These are phyloP conservation scores for Talaromyces stipitatus DNA, from an alignment of 495 filamentous ascomycete species.

Conservation along the genomic window DNA sequence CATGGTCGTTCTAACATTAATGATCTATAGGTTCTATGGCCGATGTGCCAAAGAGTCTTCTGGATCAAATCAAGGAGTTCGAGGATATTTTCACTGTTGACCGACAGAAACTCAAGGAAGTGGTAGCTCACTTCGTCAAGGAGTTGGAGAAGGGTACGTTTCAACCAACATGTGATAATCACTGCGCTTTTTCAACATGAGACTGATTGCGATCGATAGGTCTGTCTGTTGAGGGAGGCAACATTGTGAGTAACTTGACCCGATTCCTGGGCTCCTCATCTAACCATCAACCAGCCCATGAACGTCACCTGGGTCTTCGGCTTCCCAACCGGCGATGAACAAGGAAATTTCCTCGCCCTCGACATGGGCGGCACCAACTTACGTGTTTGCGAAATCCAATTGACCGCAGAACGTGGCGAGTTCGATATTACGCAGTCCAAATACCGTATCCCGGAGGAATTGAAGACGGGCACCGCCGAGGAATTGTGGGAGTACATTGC, in stretches of 20 bases:
- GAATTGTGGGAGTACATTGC: slow-evolving; percentile 98
- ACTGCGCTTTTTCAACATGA: background rate
- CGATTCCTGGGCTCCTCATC: background rate
- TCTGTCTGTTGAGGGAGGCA: slow-evolving; percentile 79
- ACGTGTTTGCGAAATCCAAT: slow-evolving; percentile 90
- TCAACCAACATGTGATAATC: background rate
- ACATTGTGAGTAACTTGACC: slow-evolving; percentile 61
- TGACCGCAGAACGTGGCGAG: slow-evolving; percentile 85
- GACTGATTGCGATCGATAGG: slow-evolving; percentile 36
- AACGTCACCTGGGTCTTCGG: slow-evolving; percentile 98
- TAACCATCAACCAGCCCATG: slow-evolving; percentile 65
- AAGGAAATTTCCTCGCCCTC: slow-evolving; percentile 83
- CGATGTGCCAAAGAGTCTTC: slow-evolving; percentile 77
- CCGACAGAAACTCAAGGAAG: slow-evolving; percentile 71
- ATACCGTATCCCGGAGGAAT: slow-evolving; percentile 92
- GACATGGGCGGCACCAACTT: slow-evolving; percentile 99
- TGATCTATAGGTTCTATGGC: slow-evolving; percentile 58
- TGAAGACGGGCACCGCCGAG: slow-evolving; percentile 82
- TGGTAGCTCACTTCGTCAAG: slow-evolving; percentile 78
- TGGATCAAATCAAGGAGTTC: slow-evolving; percentile 74
- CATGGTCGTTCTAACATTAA: slow-evolving; percentile 16
- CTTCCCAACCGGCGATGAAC: slow-evolving; percentile 83
- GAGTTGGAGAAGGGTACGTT: slow-evolving; percentile 79
- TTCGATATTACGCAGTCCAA: slow-evolving; percentile 99
- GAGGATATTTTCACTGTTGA: slow-evolving; percentile 83